Evolutionary conservation across 805 yeast species (phyloP).

Genomic region (Nakazawaea ernobii): DNA sequence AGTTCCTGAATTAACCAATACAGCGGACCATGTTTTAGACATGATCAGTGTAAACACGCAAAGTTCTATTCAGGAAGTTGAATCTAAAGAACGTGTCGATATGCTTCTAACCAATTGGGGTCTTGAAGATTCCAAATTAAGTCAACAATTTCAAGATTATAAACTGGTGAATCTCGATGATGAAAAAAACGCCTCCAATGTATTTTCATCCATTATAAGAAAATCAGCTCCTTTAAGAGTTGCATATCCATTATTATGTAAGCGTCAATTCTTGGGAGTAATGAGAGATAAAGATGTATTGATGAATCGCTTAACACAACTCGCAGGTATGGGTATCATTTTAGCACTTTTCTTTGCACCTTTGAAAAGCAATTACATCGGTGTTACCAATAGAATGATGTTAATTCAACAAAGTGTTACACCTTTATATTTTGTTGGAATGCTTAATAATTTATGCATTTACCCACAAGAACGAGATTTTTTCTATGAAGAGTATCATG

Average conservation of each 20-base stretch:
- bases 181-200: background rate
- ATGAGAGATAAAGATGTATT: conserved; percentile 44
- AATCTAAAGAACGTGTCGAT: conserved; percentile 35
- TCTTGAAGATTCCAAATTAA: background rate
- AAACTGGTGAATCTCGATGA: background rate
- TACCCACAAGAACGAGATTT: conserved; percentile 70
- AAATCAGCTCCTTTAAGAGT: conserved; percentile 19
- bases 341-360: conserved; percentile 61
- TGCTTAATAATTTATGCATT: conserved; percentile 69
- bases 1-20: conserved; percentile 51
- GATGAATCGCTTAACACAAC: conserved; percentile 52
- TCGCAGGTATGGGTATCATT: conserved; percentile 49
- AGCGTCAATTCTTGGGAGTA: conserved; percentile 29
- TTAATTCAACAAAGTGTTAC: conserved; percentile 70
- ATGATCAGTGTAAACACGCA: conserved; percentile 41
- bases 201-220: conserved; percentile 16
- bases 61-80: conserved; percentile 32
- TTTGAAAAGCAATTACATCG: conserved; percentile 30
- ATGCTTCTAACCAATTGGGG: conserved; percentile 34
- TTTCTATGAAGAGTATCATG: conserved; percentile 75
- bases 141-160: background rate
- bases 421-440: conserved; percentile 71
- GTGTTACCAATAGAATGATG: conserved; percentile 60
- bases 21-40: conserved; percentile 66
- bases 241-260: conserved; percentile 23